Evolutionary conservation across 495 filamentous ascomycete genomes (phyloP), one percentile per base, ranked within the genome.

Genomic region (Acidiella bohemica): DNA sequence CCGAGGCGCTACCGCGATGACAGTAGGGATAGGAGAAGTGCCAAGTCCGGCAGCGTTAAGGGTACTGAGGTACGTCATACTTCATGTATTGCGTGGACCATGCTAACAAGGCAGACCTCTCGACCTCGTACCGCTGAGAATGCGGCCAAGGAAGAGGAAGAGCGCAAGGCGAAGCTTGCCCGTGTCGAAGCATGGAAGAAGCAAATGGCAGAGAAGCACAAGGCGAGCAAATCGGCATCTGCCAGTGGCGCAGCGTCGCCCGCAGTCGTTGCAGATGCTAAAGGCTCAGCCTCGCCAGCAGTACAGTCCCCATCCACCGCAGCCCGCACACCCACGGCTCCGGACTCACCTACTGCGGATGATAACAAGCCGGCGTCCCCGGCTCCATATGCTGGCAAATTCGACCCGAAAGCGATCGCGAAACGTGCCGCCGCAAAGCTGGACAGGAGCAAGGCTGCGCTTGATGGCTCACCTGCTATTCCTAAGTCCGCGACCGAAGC

Each of bases 361-460:
- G 20, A 24, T 13, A n/a, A 53, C 31, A 59, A 56, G 27, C 53
- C 59, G 26, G 45, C 58, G 28, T 67, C 73, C 11, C 65, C 74
- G 4, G 56, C 66, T 17, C 62, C 72, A 5, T 85, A 82, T 51
- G 64, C 73, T 21, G 82, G 83, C 39, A 93, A 92, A 56, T 93
- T 92, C 47, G 82, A 93, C 49, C 83, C 82, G 0, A 92, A 92
- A 56, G 78, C 80, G 0, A 87, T 90, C 40, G 80, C 73, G 0
- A 86, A 82, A 57, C 47, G 47, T 5, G 47, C 47, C 6, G 47
- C 47, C n/a, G 47, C 42, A 11, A 36, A 47, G 20, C 26, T 46
- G 30, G 47, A 41, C 26, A 40, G 39, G 27, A 16, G n/a, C 4
- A 50, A 44, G 19, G 42, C 36, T 18, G 46, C 40, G 2, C 38